Conservation (phyloP, 257 asterid species). For the Ehretia macrophylla region DNA sequence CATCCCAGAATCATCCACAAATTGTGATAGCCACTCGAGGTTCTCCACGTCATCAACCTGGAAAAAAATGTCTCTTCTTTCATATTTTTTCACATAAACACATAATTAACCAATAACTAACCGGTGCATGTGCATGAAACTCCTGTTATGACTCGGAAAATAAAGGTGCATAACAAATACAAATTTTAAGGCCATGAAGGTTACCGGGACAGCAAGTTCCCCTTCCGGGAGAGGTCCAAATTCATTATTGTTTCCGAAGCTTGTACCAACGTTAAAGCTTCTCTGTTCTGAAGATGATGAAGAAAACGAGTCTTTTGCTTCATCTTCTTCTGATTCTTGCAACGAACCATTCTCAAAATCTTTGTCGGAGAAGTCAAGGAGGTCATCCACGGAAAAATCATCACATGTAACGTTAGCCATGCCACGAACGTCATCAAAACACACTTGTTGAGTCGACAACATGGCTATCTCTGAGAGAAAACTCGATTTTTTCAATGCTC, state of each 20-base stretch:
- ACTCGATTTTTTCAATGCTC: constrained; percentile 65
- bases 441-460: constrained; percentile 24
- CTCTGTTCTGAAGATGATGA: constrained; percentile 25
- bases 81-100: background rate
- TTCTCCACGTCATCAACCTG: constrained; percentile 37
- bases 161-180: background rate
- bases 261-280: constrained; percentile 36
- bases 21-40: constrained; percentile 39
- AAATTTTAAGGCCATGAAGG: background rate
- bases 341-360: constrained; percentile 44
- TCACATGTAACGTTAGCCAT: constrained; percentile 50
- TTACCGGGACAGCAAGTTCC: constrained; percentile 77
- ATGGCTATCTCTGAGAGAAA: constrained; percentile 52
- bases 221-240: constrained; percentile 59
- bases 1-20: constrained; percentile 32
- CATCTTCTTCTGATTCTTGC: constrained; percentile 33
- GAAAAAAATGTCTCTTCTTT: background rate
- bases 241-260: constrained; percentile 52
- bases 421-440: constrained; percentile 30
- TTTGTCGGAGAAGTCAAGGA: constrained; percentile 78
- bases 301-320: constrained; percentile 20
- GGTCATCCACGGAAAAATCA: constrained; percentile 96
- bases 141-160: too few species aligned
- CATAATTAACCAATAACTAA: too few species aligned
- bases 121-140: too few species aligned